Conservation (phyloP, 23 red algal species). For the Gracilariopsis chorda region DNA sequence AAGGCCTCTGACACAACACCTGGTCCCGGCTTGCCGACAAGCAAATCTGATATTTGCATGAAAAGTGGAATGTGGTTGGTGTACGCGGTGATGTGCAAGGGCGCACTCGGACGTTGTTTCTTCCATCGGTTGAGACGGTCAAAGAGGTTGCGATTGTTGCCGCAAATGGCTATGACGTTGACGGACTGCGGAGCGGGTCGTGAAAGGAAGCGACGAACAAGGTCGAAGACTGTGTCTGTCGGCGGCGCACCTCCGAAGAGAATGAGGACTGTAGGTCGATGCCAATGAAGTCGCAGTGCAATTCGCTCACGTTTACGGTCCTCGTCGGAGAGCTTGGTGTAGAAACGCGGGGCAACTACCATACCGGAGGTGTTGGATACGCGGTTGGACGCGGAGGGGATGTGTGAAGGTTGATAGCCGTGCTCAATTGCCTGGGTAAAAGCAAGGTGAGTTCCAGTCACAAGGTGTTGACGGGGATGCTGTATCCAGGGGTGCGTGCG, state of each 20-base stretch:
- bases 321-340: conserved; percentile 1
- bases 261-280: conserved; percentile 57
- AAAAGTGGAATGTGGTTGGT: conserved; percentile 43
- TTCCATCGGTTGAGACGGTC: conserved; percentile 23
- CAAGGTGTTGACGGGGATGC: conserved; percentile 55
- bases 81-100: conserved; percentile 49
- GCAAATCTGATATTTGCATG: conserved; percentile 72
- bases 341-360: conserved; percentile 82
- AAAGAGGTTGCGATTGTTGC: conserved; percentile 38
- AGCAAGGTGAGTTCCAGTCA: conserved; percentile 68
- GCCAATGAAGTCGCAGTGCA: conserved; percentile 7
- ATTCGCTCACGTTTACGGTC: neutral
- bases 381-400: conserved; percentile 1
- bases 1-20: conserved; percentile 81
- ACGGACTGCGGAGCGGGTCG: neutral
- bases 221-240: conserved; percentile 20
- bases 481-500: conserved; percentile 82
- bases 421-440: conserved; percentile 51
- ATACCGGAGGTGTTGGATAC: conserved; percentile 65
- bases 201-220: neutral
- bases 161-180: conserved; percentile 71
- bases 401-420: neutral
- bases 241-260: conserved; percentile 83
- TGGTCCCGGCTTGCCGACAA: conserved; percentile 85
- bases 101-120: neutral